Evolutionary conservation across 768 basidiomycete genomes (phyloP), one percentile per base, ranked within the genome.

Genomic region (Pseudohyphozyma bogoriensis): DNA sequence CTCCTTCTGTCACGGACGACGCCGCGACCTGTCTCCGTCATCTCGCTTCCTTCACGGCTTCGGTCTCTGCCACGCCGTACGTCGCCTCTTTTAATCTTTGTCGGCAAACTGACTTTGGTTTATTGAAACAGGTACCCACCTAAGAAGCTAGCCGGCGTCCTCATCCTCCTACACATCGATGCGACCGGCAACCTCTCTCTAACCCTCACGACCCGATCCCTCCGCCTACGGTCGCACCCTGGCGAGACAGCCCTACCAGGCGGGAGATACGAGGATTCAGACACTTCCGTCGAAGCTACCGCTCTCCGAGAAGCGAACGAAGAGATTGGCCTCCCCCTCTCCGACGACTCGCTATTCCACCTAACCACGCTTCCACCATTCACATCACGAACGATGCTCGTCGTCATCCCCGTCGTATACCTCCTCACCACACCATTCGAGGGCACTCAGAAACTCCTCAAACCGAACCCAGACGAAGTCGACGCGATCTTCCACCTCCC

Each of bases 231-330:
- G 28, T 60, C 58, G 16, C 65, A 64, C 33, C 69, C 69, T 2
- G 66, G 67, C 3, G 67, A 70, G 46, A 70, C 69, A 13, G 62
- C 69, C 2, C 51, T 70, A 0, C 67, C 69, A 15, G 69, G 69
- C 16, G 69, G 69, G 0, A 36, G 59, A 10, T 64, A 53, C 47
- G 69, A 70, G 29, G 51, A 40, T 0, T 42, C 32, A 1, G 68
- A 69, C 33, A n/a, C n/a, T 1, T 39, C 46, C 1, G 55, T 63
- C 11, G 56, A 52, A 32, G 39, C 33, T 45, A 70, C 69, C 3
- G 69, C 69, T 2, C 53, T 68, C 1, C 53, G 69, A 1, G 69
- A 70, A 59, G 69, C 69, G 6, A 24, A 60, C 45, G 69, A 70
- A 50, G 69, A 70, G 40, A 58, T 68, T 26, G 52, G 31, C 4